Conservation (phyloP, 495 filamentous ascomycete genomes). For the Achaetomiella virescens region DNA sequence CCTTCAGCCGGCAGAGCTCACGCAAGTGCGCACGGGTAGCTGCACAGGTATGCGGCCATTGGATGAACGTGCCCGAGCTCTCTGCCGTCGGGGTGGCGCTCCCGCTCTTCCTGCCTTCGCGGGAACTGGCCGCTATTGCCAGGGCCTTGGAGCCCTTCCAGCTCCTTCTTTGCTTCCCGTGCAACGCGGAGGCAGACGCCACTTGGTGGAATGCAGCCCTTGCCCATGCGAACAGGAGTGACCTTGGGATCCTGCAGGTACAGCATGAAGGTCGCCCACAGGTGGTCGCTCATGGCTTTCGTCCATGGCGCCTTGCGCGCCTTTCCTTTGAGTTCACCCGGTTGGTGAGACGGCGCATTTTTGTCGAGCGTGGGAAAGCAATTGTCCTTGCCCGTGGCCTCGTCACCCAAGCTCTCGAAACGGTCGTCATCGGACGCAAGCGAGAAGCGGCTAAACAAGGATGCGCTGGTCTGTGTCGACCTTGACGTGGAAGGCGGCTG, state of each 20-base stretch:
- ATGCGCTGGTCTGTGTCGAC: slow-evolving; percentile 45
- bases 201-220: slow-evolving; percentile 77
- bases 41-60: slow-evolving; percentile 79
- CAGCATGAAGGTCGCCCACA: slow-evolving; percentile 84
- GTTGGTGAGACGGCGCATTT: slow-evolving; percentile 7
- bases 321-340: slow-evolving; percentile 19
- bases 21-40: slow-evolving; percentile 77
- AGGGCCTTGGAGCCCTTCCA: slow-evolving; percentile 62
- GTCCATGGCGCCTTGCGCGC: slow-evolving; percentile 61
- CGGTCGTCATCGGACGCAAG: slow-evolving; percentile 41
- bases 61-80: slow-evolving; percentile 35
- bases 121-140: slow-evolving; percentile 21
- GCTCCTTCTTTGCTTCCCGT: slow-evolving; percentile 70
- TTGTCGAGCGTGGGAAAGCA: slow-evolving; percentile 13
- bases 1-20: slow-evolving; percentile 72
- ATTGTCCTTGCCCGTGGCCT: slow-evolving; percentile 32
- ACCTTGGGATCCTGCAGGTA: slow-evolving; percentile 90
- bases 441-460: slow-evolving; percentile 44
- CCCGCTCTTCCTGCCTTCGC: slow-evolving; percentile 45
- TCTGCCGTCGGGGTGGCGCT: slow-evolving; percentile 60
- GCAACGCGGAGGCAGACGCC: slow-evolving; percentile 88
- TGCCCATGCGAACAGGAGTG: slow-evolving; percentile 87
- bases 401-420: slow-evolving; percentile 33
- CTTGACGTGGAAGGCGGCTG: slow-evolving; percentile 46
- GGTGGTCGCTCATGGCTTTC: slow-evolving; percentile 81